Conservation (phyloP, 2,329 filamentous ascomycete species). For the Waltergamsia citrina region DNA sequence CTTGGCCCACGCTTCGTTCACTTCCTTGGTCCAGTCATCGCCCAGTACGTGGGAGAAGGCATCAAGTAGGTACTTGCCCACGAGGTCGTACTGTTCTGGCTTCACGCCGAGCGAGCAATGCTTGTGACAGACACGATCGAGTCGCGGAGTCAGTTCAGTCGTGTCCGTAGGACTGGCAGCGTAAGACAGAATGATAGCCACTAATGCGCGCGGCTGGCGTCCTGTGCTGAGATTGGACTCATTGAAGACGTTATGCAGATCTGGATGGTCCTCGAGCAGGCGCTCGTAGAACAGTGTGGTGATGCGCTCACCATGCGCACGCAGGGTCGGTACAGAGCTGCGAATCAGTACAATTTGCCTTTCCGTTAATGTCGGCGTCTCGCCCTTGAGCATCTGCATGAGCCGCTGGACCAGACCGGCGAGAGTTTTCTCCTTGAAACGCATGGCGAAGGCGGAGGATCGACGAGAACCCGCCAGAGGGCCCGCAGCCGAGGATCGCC, state of each 20-base stretch:
- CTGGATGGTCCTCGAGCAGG: slow-evolving; percentile 55
- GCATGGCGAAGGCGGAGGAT: too few relatives aligned
- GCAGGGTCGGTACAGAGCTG: slow-evolving; percentile 60
- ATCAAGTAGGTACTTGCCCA: slow-evolving; percentile 58
- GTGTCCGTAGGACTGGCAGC: slow-evolving; percentile 60
- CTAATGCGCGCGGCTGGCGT: slow-evolving; percentile 22
- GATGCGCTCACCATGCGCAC: slow-evolving; percentile 58
- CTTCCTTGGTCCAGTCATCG: slow-evolving; percentile 48
- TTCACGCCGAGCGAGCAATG: slow-evolving; percentile 61
- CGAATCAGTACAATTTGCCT: slow-evolving; percentile 58
- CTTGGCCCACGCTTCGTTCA: slow-evolving; percentile 58
- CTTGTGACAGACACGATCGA: slow-evolving; percentile 58
- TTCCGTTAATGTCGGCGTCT: too few relatives aligned
- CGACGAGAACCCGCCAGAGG: too few relatives aligned
- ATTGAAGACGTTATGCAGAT: slow-evolving; percentile 64
- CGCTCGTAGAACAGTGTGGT: slow-evolving; percentile 64
- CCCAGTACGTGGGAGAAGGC: slow-evolving; percentile 61
- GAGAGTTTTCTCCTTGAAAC: too few relatives aligned
- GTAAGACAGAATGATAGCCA: slow-evolving; percentile 53
- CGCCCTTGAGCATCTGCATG: too few relatives aligned
- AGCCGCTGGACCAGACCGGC: too few relatives aligned
- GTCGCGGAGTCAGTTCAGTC: slow-evolving; percentile 40
- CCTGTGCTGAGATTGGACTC: slow-evolving; percentile 23
- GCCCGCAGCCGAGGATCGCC: too few relatives aligned
- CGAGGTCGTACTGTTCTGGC: slow-evolving; percentile 61